Conservation (phyloP, 805 yeast species). For the Zygosaccharomyces siamensis region DNA sequence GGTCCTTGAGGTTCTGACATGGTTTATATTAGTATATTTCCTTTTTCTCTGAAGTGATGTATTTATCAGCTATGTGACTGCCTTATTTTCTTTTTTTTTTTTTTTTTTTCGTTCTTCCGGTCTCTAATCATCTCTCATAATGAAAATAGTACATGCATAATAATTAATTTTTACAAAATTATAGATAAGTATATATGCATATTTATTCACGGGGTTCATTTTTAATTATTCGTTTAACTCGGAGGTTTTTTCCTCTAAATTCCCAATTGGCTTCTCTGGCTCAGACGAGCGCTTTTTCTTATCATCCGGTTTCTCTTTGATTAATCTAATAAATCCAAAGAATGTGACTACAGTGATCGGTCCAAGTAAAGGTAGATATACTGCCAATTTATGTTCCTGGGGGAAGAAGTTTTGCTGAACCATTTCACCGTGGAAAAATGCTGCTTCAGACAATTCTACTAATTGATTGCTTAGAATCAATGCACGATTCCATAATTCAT, state of each 20-base stretch:
- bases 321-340: constrained; percentile 46
- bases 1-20: constrained; percentile 34
- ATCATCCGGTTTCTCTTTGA: constrained; percentile 34
- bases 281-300: neutral
- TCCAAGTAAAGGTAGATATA: constrained; percentile 84
- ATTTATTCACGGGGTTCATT: no score
- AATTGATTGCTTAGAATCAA: constrained; percentile 49
- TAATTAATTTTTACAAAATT: no score
- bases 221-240: neutral
- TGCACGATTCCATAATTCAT: constrained; percentile 45
- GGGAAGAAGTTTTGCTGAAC: constrained; percentile 94
- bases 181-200: neutral
- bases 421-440: constrained; percentile 93
- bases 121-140: no score
- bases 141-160: no score
- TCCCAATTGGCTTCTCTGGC: constrained; percentile 4
- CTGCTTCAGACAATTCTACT: constrained; percentile 44
- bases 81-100: neutral
- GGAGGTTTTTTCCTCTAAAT: neutral
- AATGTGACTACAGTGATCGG: constrained; percentile 67
- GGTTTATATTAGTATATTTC: neutral
- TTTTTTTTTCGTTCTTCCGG: neutral
- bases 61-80: neutral
- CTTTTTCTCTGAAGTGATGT: neutral
- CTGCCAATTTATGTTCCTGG: constrained; percentile 91